Percentiles rank a stretch among this genome's conserved stretches.
These are phyloP conservation scores for Besnoitia besnoiti DNA, from an alignment of 169 alveolate species.

Conservation along the genomic window DNA sequence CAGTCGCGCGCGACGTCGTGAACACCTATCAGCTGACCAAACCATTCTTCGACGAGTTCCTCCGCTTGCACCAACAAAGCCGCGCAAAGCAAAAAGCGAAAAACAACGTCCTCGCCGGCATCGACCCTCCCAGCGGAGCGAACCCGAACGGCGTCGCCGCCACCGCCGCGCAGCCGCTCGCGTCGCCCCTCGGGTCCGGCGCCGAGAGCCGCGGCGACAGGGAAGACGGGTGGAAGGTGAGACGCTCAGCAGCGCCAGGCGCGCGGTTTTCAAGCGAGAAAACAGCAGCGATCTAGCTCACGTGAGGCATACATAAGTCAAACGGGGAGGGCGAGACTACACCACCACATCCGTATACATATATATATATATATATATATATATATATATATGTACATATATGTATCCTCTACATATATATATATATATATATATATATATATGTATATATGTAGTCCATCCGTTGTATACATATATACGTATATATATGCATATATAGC, in stretches of 20 bases:
- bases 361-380: background rate
- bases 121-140: no score
- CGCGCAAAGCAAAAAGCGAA: background rate
- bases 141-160: no score
- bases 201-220: background rate
- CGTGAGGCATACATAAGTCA: background rate
- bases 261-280: no score
- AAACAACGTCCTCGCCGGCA: no score
- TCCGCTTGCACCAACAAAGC: conserved; percentile 2
- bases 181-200: no score
- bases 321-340: background rate
- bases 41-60: conserved; percentile 12
- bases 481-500: no score
- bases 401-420: background rate
- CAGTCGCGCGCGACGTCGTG: conserved; percentile 32
- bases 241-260: no score
- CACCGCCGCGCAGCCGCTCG: no score
- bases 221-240: background rate
- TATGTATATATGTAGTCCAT: background rate
- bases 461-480: no score
- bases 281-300: background rate
- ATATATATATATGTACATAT: background rate
- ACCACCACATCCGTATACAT: background rate
- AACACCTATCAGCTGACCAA: conserved; percentile 29
- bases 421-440: background rate